A percentile compares a stretch with the other conserved stretches of the same genome.
These are phyloP conservation scores for Multifurca ochricompacta DNA, from an alignment of 768 basidiomycete species.

Conservation along the genomic window DNA sequence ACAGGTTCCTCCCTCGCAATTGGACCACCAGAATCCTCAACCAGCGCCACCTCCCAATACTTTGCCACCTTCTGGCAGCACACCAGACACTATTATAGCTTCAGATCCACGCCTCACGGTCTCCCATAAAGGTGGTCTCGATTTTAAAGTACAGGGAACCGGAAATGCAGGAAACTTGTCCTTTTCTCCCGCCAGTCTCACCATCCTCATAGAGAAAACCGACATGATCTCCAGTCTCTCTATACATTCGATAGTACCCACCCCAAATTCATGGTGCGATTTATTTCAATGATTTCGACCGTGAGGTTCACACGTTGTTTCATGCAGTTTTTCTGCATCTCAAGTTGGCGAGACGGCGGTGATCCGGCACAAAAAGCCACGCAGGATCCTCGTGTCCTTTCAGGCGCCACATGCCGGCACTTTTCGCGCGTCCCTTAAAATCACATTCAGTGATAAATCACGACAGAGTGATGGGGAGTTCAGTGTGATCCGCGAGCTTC, in stretches of 20 bases:
- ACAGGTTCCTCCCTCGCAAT: neutral
- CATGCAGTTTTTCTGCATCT: conserved; percentile 1
- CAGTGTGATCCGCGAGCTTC: conserved; percentile 3
- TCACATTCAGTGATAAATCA: conserved; percentile 1
- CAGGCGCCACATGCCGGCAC: neutral
- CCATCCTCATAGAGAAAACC: neutral
- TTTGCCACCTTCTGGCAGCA: neutral
- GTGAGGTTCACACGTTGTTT: neutral
- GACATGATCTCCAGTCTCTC: neutral
- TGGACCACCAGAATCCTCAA: neutral
- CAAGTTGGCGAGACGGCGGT: neutral
- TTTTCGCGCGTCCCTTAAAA: neutral
- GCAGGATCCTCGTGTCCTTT: conserved; percentile 2
- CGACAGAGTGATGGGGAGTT: neutral
- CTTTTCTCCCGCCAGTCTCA: neutral
- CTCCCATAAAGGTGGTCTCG: conserved; percentile 5
- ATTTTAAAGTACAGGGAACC: neutral
- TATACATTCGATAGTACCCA: neutral
- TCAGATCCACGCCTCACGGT: neutral
- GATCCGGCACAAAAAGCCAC: neutral
- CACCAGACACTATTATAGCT: neutral
- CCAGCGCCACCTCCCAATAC: neutral
- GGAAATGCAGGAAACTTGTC: neutral
- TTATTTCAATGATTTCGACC: neutral
- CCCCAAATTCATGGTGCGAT: conserved; percentile 1